phyloP scores from a whole-genome alignment of 2,329 filamentous ascomycete species.

The Delphinella strobiligena region DNA sequence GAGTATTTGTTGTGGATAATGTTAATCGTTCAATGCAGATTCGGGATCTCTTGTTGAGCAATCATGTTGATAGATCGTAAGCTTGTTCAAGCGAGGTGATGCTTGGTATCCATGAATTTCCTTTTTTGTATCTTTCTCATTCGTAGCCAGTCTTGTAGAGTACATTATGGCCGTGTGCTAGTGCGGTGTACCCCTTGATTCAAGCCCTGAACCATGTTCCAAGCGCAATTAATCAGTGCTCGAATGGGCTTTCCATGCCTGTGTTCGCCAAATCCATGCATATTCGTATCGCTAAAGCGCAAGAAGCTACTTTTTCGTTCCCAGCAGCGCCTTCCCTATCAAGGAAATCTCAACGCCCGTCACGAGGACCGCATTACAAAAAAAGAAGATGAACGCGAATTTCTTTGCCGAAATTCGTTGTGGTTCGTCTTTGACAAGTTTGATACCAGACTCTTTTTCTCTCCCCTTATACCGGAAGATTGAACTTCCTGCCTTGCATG shows the following conservation, averaged over 20 bases:
- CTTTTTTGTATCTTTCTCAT: background rate
- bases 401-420: no score
- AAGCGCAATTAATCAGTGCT: no score
- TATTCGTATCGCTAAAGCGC: no score
- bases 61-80: background rate
- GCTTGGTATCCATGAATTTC: background rate
- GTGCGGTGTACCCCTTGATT: background rate
- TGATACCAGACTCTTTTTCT: background rate
- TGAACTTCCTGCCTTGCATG: constrained; percentile 42
- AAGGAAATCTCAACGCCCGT: no score
- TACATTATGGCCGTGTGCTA: background rate
- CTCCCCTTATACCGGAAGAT: constrained; percentile 35
- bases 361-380: background rate
- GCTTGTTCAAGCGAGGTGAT: background rate
- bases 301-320: no score
- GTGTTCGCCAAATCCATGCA: background rate
- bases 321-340: no score
- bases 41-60: background rate
- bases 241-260: background rate
- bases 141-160: background rate
- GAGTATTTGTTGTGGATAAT: no score
- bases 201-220: background rate
- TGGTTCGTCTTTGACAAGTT: no score
- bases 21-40: background rate
- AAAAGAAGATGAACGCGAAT: background rate